Conservation (phyloP, 2,329 filamentous ascomycete species). For the Ambrosiella beaveri region DNA sequence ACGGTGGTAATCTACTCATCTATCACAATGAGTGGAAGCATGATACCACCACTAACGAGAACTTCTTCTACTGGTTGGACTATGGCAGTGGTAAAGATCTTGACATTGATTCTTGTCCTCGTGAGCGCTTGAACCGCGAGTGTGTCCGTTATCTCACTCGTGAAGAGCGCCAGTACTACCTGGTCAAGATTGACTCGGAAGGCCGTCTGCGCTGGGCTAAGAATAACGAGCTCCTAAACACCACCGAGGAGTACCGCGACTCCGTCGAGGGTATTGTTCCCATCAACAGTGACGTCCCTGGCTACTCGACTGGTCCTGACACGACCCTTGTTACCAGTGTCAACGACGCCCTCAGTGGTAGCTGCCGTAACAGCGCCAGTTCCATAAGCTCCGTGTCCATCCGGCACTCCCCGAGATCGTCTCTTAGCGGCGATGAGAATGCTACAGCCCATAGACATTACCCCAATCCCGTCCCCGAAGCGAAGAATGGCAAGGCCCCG, state of each 20-base stretch:
- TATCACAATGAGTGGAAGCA: constrained; percentile 80
- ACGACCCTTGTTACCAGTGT: constrained; percentile 14
- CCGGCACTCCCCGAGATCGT: constrained; percentile 11
- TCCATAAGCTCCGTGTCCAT: constrained; percentile 22
- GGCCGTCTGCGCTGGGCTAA: constrained; percentile 78
- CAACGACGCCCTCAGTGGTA: background rate
- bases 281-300: constrained; percentile 39
- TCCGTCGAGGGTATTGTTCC: constrained; percentile 59
- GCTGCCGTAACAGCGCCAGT: constrained; percentile 14
- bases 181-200: constrained; percentile 56
- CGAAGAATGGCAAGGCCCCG: constrained; percentile 5
- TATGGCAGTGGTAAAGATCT: constrained; percentile 55
- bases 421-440: constrained; percentile 35
- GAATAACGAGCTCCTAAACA: constrained; percentile 62
- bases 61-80: constrained; percentile 92
- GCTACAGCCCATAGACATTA: constrained; percentile 3
- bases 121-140: constrained; percentile 59
- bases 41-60: constrained; percentile 51
- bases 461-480: background rate
- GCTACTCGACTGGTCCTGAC: constrained; percentile 23
- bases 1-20: constrained; percentile 62
- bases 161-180: constrained; percentile 66
- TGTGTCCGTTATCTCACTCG: constrained; percentile 68
- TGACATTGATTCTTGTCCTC: constrained; percentile 53
- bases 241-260: constrained; percentile 58